phyloP scores from a whole-genome alignment of 2,329 filamentous ascomycete genomes.

The Paracoccidioides brasiliensis region DNA sequence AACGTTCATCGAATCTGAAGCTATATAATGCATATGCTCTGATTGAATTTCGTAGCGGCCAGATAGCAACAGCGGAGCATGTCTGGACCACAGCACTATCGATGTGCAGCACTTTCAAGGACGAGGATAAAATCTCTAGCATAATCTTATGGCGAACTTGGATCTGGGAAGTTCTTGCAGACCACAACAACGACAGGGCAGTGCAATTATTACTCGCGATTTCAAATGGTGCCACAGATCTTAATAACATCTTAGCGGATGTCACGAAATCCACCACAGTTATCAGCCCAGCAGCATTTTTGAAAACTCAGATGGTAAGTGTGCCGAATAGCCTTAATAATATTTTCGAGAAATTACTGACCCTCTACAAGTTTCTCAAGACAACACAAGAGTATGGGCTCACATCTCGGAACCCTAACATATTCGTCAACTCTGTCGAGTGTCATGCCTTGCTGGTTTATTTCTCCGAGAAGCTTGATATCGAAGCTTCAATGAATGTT shows the following conservation, averaged over 20 bases:
- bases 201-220: constrained; percentile 30
- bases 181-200: constrained; percentile 24
- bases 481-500: constrained; percentile 25
- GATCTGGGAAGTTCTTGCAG: constrained; percentile 53
- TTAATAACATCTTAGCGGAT: constrained; percentile 16
- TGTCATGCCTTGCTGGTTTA: constrained; percentile 56
- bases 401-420: constrained; percentile 34
- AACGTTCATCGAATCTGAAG: constrained; percentile 46
- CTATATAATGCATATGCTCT: constrained; percentile 72
- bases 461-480: constrained; percentile 33
- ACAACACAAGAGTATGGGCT: constrained; percentile 45
- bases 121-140: constrained; percentile 22
- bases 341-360: constrained; percentile 34
- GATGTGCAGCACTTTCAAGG: constrained; percentile 36
- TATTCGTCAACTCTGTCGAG: constrained; percentile 46
- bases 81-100: constrained; percentile 57
- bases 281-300: constrained; percentile 21
- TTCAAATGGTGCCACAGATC: constrained; percentile 22
- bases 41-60: constrained; percentile 50
- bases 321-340: neutral
- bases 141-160: constrained; percentile 47
- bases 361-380: constrained; percentile 39
- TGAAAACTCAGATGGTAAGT: constrained; percentile 31
- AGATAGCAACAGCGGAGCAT: constrained; percentile 44
- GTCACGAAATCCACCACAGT: constrained; percentile 7